Evolutionary conservation across 164 flowering plant species (phyloP), one percentile per base, ranked within the genome.

Genomic region (Santalum album): DNA sequence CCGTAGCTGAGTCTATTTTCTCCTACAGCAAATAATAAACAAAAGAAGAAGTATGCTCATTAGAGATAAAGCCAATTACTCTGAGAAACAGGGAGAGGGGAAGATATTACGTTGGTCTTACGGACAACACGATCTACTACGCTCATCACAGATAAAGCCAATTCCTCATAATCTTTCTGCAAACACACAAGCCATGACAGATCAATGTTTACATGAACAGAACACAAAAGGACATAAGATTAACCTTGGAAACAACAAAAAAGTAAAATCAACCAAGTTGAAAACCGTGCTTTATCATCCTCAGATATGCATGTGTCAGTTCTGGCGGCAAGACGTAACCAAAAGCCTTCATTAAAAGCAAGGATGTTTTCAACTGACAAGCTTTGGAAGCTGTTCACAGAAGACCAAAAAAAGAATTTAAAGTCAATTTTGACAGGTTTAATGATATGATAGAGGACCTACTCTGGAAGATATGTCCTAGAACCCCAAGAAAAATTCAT

Each of bases 111-210:
- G 27, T 81, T 78, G 57, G 98, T 88, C 63, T 86, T 81, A 54
- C 78, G 82, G 53, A 88, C 92, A 61, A 84, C 61, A 49, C 71
- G 70, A 66, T 91, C 98, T 51, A 88, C 96, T 45, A 84, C 61
- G 66, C 74, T 82, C 98, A 91, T 91, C 19, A 91, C 66, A 35
- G 82, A 64, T 61, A 67, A 55, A 34, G 98, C 96, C 66, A 91
- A 62, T 60, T 91, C 96, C 68, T 91, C 96, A 49, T 84, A 91
- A 67, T 88, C 98, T 74, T 80, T 87, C 98, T 91, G 89, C 68
- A 65, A 60, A 58, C 46, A 52, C 25, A 66, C 51, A 57, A 19
- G 27, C 25, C 26, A 54, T 12, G 29, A 19, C 18, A 54, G 61
- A 45, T 38, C 42, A 46, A 23, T 60, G 53, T 40, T 5, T 34